A percentile compares a stretch with the other conserved stretches of the same genome.
Evolutionary conservation across 2,329 filamentous ascomycete species (phyloP).

Genomic region (Westerdykella ornata): DNA sequence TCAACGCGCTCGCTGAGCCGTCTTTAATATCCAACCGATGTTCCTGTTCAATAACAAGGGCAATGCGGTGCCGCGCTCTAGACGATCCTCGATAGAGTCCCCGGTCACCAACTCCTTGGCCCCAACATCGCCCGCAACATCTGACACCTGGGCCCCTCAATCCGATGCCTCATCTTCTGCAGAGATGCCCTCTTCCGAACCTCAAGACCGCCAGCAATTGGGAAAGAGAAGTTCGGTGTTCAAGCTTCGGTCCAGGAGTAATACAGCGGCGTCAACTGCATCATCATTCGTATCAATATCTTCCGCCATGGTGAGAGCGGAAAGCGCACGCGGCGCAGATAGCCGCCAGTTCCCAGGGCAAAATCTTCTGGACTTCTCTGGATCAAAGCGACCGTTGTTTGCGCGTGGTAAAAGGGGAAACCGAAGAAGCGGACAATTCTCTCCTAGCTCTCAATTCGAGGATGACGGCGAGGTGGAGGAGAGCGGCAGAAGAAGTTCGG

Average conservation of each 20-base stretch:
- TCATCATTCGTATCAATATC: slow-evolving; percentile 22
- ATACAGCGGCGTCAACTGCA: slow-evolving; percentile 31
- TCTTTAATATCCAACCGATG: slow-evolving; percentile 21
- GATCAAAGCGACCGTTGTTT: slow-evolving; percentile 27
- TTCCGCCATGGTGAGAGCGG: slow-evolving; percentile 19
- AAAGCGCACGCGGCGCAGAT: slow-evolving; percentile 5
- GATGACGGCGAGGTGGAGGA: slow-evolving; percentile 23
- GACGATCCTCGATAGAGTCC: slow-evolving; percentile 31
- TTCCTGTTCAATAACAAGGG: slow-evolving; percentile 32
- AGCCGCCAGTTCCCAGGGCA: too few relatives aligned
- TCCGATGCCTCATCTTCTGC: slow-evolving; percentile 20
- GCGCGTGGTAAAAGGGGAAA: slow-evolving; percentile 30
- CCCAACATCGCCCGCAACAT: slow-evolving; percentile 12
- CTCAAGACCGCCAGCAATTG: slow-evolving; percentile 14
- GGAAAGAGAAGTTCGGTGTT: slow-evolving; percentile 34
- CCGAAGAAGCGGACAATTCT: slow-evolving; percentile 30
- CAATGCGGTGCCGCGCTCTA: slow-evolving; percentile 23
- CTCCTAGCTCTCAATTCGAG: slow-evolving; percentile 11
- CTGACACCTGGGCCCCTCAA: slow-evolving; percentile 24
- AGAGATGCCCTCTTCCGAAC: slow-evolving; percentile 29
- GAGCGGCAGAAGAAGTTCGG: slow-evolving; percentile 24
- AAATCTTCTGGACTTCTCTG: slow-evolving; percentile 11
- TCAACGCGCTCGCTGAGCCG: slow-evolving; percentile 4
- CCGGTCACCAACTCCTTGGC: slow-evolving; percentile 17
- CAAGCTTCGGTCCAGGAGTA: slow-evolving; percentile 34